Evolutionary conservation across 2,329 filamentous ascomycete genomes (phyloP).

Genomic region (Orbilia quercus): DNA sequence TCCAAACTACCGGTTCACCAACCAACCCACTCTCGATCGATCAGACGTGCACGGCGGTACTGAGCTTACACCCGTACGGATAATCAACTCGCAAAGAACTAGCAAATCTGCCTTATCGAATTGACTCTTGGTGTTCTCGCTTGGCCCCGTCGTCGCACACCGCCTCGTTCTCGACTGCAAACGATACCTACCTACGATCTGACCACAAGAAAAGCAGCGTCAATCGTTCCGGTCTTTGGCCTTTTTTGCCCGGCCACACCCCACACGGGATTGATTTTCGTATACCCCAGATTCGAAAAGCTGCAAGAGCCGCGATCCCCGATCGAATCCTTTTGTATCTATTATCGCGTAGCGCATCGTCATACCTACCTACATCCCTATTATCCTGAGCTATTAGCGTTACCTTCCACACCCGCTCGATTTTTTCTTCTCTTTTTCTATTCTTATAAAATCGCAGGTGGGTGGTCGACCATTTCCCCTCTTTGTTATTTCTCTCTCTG

Average conservation of each 20-base stretch:
- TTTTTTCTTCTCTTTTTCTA: background rate
- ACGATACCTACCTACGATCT: background rate
- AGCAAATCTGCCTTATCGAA: conserved; percentile 10
- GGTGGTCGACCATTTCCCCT: conserved; percentile 1
- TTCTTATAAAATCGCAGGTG: conserved; percentile 21
- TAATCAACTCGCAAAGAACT: background rate
- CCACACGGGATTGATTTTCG: no score
- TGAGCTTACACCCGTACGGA: background rate
- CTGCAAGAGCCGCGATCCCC: conserved; percentile 13
- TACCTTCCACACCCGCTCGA: background rate
- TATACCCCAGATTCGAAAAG: conserved; percentile 33
- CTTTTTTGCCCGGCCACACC: background rate
- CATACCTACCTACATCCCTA: no score
- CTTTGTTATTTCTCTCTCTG: no score
- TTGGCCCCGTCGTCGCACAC: background rate
- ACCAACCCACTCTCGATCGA: background rate
- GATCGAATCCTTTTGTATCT: background rate
- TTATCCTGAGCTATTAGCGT: background rate
- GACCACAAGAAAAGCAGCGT: background rate
- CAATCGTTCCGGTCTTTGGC: conserved; percentile 35
- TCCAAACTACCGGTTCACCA: no score
- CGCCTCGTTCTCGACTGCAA: conserved; percentile 3
- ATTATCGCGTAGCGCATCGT: background rate
- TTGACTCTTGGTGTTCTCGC: background rate
- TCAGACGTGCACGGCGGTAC: background rate